Evolutionary conservation across 2,329 filamentous ascomycete genomes (phyloP), one percentile per base, ranked within the genome.

Genomic region (Diaporthe sp.): DNA sequence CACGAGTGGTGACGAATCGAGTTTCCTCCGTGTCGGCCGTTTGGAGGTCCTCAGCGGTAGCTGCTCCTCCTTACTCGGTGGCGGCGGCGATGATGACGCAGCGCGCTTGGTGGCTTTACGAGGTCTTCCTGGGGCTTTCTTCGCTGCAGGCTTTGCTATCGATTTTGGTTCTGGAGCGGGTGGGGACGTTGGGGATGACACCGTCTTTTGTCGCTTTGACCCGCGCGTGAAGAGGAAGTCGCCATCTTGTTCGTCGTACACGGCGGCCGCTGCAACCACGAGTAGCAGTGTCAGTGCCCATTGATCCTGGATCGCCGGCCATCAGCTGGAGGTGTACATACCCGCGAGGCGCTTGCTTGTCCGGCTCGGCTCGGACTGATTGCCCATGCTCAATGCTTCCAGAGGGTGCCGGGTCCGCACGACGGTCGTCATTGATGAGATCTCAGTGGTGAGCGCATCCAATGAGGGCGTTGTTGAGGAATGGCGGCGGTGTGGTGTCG

Each of bases 221-320:
- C 88, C 91, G 78, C 93, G 90, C 76, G 92, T 91, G 81, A 95
- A 96, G 73, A 91, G 87, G 79, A 96, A 96, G 76, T 94, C 94
- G 79, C 93, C 94, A 85, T 94, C 92, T 79, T 93, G 90, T 82
- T 96, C 93, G 79, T 94, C 92, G 78, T 92, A 93, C 76, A 84
- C 87, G 65, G 80, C 78, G 68, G 79, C 72, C 72, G 79, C 81
- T 81, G 73, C 61, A 17, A 50, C 4, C 19, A 27, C 37, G 44
- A 70, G 22, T 27, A 5, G 3, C 17, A 25, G 12, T 10, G 55
- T 76, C 63, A 55, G 50, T 47, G 27, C 30, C 68, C 59, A 42
- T 27, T 63, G 53, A 55, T 51, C 59, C 42, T 13, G 27, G 7
- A 42, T 35, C 37, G 25, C 8, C 22, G 69, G n/a, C 32, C 51